Base-by-base conservation (phyloP, 805 yeast species). In the Pichia deserticola region DNA sequence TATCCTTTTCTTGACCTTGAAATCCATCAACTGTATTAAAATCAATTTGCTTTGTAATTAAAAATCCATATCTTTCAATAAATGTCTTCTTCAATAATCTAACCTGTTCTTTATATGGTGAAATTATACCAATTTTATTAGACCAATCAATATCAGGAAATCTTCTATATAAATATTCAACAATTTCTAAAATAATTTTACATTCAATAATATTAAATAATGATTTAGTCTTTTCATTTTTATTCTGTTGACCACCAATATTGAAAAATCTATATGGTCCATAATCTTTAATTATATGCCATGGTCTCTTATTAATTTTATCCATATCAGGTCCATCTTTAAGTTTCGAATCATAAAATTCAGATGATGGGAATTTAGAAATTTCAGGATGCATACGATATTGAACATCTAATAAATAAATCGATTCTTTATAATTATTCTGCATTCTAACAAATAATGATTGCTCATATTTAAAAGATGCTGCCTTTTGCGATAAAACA, bases 311-410 rank as follows among this genome's bases (percentile, higher is more conserved):
- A 28, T 86, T 89, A 30, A 73, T 59, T 7, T 59, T 68, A 2
- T 68, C 76, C 84, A 90, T 86, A n/a, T 73, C 75, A 1, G 79
- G 81, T 4, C 97, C 99, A 65, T 90, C 95, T 43, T 77, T 68
- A 49, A 93, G 73, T 50, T 74, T 75, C 0, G 87, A 83, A 8
- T 79, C 62, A 61, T 93, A 93, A 62, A 93, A 95, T 61, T 87
- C 86, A 11, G 69, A 61, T 29, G 96, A 86, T 1, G 99, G 99
- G 64, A 93, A 95, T 42, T 56, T 64, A 20, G 97, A 86, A 44
- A 93, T 93, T 5, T 75, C 81, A 0, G 99, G 97, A 66, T 95
- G 96, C 99, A 93, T 92, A 71, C 99, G 92, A 64, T 92, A 92
- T 63, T 92, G 99, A 10, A 88, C 92, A 67, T 92, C 84, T 58